These are phyloP conservation scores for Globisporangium cystogenes DNA, from an alignment of 352 stramenopile species.

Conservation along the genomic window DNA sequence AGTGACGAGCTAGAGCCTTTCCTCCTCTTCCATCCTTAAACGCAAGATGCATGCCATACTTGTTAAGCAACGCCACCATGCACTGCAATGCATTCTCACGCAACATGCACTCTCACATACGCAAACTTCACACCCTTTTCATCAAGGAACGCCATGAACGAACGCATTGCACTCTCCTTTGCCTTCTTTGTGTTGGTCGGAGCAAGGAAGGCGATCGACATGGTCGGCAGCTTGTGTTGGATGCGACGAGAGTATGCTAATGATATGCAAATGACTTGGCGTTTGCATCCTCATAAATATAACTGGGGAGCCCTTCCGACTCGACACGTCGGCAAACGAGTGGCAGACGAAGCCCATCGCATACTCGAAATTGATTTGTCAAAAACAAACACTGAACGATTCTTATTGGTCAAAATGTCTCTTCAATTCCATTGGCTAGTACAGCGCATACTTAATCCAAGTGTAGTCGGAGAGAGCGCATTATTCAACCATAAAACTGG, in stretches of 20 bases:
- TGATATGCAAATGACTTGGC: background rate
- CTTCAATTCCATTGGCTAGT: no score
- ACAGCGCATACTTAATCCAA: no score
- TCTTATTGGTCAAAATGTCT: no score
- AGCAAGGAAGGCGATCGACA: background rate
- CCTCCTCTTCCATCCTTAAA: background rate
- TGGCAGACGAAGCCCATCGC: no score
- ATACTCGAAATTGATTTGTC: no score
- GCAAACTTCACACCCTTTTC: background rate
- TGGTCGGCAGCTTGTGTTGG: background rate
- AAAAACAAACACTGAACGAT: no score
- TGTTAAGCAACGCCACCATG: background rate
- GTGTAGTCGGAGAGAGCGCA: no score
- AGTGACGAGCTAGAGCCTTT: background rate
- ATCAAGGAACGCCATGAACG: background rate
- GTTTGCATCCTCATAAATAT: background rate
- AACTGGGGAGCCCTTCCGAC: background rate
- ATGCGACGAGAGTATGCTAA: background rate
- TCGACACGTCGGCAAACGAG: background rate
- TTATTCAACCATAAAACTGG: no score
- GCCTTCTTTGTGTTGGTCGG: background rate
- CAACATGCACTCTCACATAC: conserved; percentile 5
- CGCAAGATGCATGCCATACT: conserved; percentile 4
- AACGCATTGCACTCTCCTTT: background rate
- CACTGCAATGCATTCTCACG: background rate